phyloP scores from a whole-genome alignment of 345 rosid species.

The Lumnitzera littorea region DNA sequence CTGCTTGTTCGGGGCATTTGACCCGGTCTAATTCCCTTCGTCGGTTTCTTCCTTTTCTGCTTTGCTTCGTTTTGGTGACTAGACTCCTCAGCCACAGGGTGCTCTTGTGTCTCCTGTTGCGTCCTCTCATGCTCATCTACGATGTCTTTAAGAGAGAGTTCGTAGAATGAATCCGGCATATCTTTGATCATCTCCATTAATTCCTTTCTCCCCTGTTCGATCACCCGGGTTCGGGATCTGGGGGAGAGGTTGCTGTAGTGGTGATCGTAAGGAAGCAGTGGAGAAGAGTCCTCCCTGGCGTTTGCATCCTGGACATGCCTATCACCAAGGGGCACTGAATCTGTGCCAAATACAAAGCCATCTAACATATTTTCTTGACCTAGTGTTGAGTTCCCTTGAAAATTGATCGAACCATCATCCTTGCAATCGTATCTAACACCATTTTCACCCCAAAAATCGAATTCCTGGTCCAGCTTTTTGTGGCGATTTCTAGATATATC shows the following conservation, averaged over 20 bases:
- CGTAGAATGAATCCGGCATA: constrained; percentile 43
- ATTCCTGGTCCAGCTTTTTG: constrained; percentile 11
- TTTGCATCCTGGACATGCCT: neutral
- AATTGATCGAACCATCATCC: neutral
- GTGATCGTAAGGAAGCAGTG: constrained; percentile 24
- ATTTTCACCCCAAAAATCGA: constrained; percentile 32
- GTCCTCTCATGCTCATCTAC: constrained; percentile 24
- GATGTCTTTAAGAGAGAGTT: constrained; percentile 51
- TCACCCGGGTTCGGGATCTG: constrained; percentile 9
- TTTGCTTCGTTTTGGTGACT: constrained; percentile 10
- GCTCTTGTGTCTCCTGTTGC: constrained; percentile 1
- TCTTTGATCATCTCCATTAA: constrained; percentile 44
- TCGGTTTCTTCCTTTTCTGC: constrained; percentile 9
- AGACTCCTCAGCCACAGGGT: neutral
- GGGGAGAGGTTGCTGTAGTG: constrained; percentile 22
- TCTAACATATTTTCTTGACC: neutral
- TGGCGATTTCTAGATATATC: constrained; percentile 5
- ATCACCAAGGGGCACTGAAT: no score
- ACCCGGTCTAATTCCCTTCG: constrained; percentile 5
- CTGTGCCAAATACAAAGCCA: neutral
- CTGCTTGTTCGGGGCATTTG: constrained; percentile 26
- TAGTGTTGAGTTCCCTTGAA: neutral
- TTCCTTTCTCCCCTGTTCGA: constrained; percentile 44
- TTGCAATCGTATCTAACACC: neutral
- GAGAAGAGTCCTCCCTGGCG: constrained; percentile 20